Conservation (phyloP, 805 yeast genomes). For the Kregervanrija delftensis region DNA sequence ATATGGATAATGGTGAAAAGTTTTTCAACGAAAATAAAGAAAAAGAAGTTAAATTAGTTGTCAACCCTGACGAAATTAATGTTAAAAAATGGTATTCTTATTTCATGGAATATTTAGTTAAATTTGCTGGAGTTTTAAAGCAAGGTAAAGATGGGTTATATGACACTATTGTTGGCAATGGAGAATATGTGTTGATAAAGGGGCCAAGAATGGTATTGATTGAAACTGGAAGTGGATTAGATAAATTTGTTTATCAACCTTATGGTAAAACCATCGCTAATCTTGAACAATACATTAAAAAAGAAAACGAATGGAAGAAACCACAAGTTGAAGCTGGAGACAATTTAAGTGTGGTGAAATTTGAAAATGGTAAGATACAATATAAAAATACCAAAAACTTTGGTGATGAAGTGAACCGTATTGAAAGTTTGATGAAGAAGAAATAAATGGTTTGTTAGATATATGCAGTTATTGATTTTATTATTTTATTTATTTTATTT, state of each 20-base stretch:
- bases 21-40: not conserved
- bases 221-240: slow-evolving; percentile 35
- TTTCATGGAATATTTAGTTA: not conserved
- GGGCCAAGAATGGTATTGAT: slow-evolving; percentile 50
- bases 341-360: slow-evolving; percentile 41
- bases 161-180: slow-evolving; percentile 27
- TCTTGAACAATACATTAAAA: slow-evolving; percentile 19
- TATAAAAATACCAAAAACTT: slow-evolving; percentile 41
- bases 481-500: too few relatives aligned
- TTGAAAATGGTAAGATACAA: slow-evolving; percentile 34
- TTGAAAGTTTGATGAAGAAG: slow-evolving; percentile 19
- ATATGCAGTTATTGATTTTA: too few relatives aligned
- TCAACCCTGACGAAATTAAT: too few relatives aligned
- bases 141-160: slow-evolving; percentile 4
- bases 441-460: not conserved
- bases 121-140: not conserved
- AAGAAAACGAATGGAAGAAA: slow-evolving; percentile 11
- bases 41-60: not conserved
- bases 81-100: not conserved
- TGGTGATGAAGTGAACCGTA: slow-evolving; percentile 28
- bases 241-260: slow-evolving; percentile 12
- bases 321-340: slow-evolving; percentile 31
- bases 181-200: slow-evolving; percentile 39
- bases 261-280: too few relatives aligned
- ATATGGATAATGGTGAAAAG: slow-evolving; percentile 9